These are phyloP conservation scores for Yamadazyma buinensis DNA, from an alignment of 1,139 yeast genomes.

Conservation along the genomic window DNA sequence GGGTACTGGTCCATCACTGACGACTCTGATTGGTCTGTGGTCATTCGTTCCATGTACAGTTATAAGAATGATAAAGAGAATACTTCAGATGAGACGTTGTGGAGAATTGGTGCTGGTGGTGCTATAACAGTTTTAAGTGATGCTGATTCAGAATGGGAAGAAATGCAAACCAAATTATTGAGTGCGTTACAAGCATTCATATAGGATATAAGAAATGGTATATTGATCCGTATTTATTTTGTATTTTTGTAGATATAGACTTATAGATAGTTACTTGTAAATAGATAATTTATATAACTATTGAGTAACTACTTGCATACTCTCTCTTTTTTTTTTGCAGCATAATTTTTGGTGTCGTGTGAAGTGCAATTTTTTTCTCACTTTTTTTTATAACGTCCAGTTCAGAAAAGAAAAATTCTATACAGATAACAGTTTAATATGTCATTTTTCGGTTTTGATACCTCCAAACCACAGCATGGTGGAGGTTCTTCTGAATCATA, in stretches of 20 bases:
- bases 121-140: slow-evolving; percentile 92
- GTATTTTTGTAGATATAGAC: slow-evolving; percentile 1
- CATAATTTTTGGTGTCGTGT: too few relatives aligned
- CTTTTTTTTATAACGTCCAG: slow-evolving; percentile 9
- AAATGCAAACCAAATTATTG: slow-evolving; percentile 76
- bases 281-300: too few relatives aligned
- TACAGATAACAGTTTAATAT: slow-evolving; percentile 18
- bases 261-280: too few relatives aligned
- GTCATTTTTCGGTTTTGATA: slow-evolving; percentile 61
- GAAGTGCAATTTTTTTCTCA: slow-evolving; percentile 3
- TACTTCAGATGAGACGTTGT: slow-evolving; percentile 28
- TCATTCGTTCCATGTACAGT: slow-evolving; percentile 78
- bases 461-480: slow-evolving; percentile 35
- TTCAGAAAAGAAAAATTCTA: slow-evolving; percentile 4
- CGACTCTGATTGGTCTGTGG: slow-evolving; percentile 94
- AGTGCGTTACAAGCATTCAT: slow-evolving; percentile 70
- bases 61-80: slow-evolving; percentile 50
- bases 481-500: slow-evolving; percentile 29
- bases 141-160: slow-evolving; percentile 83
- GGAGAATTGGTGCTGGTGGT: slow-evolving; percentile 98
- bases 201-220: too few relatives aligned
- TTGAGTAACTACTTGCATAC: too few relatives aligned
- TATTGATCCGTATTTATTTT: too few relatives aligned
- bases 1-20: slow-evolving; percentile 94
- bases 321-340: slow-evolving; percentile 1